A percentile compares a stretch with the other conserved stretches of the same genome.
These are phyloP conservation scores for Choiromyces venosus DNA, from an alignment of 495 filamentous ascomycete species.

Conservation along the genomic window DNA sequence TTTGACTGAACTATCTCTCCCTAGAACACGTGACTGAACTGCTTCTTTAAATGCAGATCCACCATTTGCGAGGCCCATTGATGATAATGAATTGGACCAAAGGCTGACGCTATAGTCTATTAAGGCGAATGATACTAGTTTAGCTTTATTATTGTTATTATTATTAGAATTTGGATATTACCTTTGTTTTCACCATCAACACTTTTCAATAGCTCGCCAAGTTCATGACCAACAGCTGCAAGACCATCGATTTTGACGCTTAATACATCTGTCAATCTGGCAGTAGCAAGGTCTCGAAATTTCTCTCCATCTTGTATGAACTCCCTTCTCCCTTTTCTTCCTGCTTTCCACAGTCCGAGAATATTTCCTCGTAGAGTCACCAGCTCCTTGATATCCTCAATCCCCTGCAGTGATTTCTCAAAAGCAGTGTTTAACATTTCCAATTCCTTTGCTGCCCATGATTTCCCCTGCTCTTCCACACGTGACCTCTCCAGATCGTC, in stretches of 20 bases:
- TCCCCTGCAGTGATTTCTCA: conserved; percentile 51
- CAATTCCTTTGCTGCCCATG: conserved; percentile 71
- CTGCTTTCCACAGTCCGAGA: conserved; percentile 64
- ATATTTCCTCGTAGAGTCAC: conserved; percentile 63
- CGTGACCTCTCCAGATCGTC: conserved; percentile 66
- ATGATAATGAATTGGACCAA: conserved; percentile 37
- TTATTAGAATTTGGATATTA: conserved; percentile 46
- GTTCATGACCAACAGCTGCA: conserved; percentile 54
- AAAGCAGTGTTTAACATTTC: conserved; percentile 57
- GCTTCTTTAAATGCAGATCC: conserved; percentile 52
- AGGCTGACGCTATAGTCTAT: conserved; percentile 19
- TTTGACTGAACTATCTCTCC: conserved; percentile 62
- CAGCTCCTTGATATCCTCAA: conserved; percentile 60
- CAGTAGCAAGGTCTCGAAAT: conserved; percentile 64
- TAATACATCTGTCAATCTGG: conserved; percentile 56
- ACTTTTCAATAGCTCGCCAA: conserved; percentile 49
- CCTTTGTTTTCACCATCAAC: conserved; percentile 60
- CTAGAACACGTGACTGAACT: conserved; percentile 54
- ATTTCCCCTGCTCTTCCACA: conserved; percentile 58
- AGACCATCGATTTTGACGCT: conserved; percentile 55
- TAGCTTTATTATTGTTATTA: conserved; percentile 47
- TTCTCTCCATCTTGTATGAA: conserved; percentile 46
- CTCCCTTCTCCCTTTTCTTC: conserved; percentile 47
- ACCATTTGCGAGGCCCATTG: conserved; percentile 53
- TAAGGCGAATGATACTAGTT: conserved; percentile 46